These are phyloP conservation scores for Polyporus tsugae DNA, from an alignment of 1,284 basidiomycete species.

Conservation along the genomic window DNA sequence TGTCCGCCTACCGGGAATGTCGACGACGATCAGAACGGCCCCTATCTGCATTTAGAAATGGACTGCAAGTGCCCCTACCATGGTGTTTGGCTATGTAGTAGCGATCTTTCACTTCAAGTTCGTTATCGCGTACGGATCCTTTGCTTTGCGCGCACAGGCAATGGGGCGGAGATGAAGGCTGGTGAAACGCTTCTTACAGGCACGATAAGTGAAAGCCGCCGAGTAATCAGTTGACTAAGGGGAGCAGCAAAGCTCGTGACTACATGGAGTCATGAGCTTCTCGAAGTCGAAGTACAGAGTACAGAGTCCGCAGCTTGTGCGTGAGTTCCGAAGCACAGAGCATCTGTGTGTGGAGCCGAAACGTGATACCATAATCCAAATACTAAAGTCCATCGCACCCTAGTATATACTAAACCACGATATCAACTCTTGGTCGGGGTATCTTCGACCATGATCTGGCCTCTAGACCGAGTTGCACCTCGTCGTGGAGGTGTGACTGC, in stretches of 20 bases:
- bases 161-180: neutral
- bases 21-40: neutral
- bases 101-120: neutral
- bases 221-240: constrained; percentile 4
- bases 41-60: neutral
- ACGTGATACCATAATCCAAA: neutral
- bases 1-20: constrained; percentile 14
- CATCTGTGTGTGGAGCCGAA: neutral
- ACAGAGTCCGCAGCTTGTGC: neutral
- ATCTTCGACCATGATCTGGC: constrained; percentile 31
- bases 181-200: neutral
- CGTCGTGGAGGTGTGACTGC: neutral
- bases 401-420: neutral
- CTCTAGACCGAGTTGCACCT: constrained; percentile 4
- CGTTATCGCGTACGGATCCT: neutral
- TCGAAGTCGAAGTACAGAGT: constrained; percentile 4
- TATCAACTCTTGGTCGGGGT: constrained; percentile 38
- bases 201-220: constrained; percentile 5
- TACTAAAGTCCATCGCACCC: neutral
- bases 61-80: neutral
- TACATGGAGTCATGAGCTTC: neutral
- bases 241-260: constrained; percentile 3
- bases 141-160: neutral
- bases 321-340: neutral
- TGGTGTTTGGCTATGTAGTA: neutral